Evolutionary conservation across 495 filamentous ascomycete genomes (phyloP), one percentile per base, ranked within the genome.

Genomic region (Jackrogersella minutella): DNA sequence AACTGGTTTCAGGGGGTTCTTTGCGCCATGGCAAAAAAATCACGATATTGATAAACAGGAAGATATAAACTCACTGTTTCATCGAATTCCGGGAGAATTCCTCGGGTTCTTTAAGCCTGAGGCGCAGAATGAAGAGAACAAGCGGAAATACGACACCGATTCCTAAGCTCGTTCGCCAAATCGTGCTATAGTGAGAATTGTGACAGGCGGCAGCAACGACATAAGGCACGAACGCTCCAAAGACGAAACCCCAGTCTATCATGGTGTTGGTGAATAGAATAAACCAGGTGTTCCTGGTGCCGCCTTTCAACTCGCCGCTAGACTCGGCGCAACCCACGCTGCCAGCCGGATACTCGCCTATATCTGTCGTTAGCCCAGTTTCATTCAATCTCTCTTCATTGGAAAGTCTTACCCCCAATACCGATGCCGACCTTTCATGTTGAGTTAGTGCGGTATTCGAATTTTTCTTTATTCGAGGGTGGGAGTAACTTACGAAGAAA

Each of bases 261-360:
- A 91, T 88, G 31, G 91, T 84, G 78, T 97, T 97, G 41, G 93
- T 97, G 76, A 96, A 97, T 66, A 96, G 82, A 71, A 96, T 92
- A 76, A 97, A 97, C 91, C 91, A 96, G 17, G 88, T 84, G 70
- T 97, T 94, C 11, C 93, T 80, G 19, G 87, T 87, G n/a, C 93
- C 93, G 7, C 74, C 72, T 74, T 91, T 91, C 60, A 97, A 78
- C 73, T 96, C 91, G 14, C 91, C 91, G 0, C 88, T 92, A 24
- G 88, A 90, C 77, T 97, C 93, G 16, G 92, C 91, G 51, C 87
- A 89, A 0, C 89, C 90, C 3, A 97, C 93, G 52, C 87, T 91
- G 4, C 93, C 93, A 6, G 93, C 93, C 7, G 93, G 93, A 73
- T 97, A 97, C 73, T 97, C 93, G 57, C 93, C 80, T 74, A 49